phyloP scores from a whole-genome alignment of 129 eudicot species.

The Lactuca sativa region DNA sequence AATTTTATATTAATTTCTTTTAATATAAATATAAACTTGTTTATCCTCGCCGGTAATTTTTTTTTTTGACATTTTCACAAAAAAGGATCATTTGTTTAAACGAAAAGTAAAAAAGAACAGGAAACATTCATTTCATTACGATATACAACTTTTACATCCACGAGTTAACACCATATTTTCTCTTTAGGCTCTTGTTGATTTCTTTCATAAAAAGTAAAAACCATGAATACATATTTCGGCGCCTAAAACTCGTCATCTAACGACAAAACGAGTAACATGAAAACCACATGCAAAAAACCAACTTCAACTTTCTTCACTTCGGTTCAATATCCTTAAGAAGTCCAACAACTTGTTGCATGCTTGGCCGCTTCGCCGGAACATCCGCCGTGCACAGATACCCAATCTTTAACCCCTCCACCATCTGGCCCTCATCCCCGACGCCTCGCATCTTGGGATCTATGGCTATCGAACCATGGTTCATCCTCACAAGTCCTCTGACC shows the following conservation, averaged over 20 bases:
- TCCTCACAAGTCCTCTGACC: constrained; percentile 71
- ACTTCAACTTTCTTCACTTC: constrained; percentile 23
- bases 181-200: too few relatives aligned
- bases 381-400: constrained; percentile 92
- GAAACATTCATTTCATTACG: too few relatives aligned
- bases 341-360: constrained; percentile 92
- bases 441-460: constrained; percentile 72
- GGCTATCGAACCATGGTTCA: constrained; percentile 46
- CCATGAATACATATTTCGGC: background rate
- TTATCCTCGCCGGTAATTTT: too few relatives aligned
- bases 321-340: constrained; percentile 83
- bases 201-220: too few relatives aligned
- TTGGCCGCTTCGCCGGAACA: constrained; percentile 67
- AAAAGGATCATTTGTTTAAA: too few relatives aligned
- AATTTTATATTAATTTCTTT: too few relatives aligned
- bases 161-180: too few relatives aligned
- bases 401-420: constrained; percentile 75
- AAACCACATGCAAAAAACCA: background rate
- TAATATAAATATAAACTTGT: too few relatives aligned
- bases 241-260: background rate
- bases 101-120: too few relatives aligned
- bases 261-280: constrained; percentile 7
- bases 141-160: too few relatives aligned
- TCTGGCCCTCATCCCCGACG: constrained; percentile 50
- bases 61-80: too few relatives aligned